These are phyloP conservation scores for Xylaria grammica DNA, from an alignment of 495 filamentous ascomycete species.

Conservation along the genomic window DNA sequence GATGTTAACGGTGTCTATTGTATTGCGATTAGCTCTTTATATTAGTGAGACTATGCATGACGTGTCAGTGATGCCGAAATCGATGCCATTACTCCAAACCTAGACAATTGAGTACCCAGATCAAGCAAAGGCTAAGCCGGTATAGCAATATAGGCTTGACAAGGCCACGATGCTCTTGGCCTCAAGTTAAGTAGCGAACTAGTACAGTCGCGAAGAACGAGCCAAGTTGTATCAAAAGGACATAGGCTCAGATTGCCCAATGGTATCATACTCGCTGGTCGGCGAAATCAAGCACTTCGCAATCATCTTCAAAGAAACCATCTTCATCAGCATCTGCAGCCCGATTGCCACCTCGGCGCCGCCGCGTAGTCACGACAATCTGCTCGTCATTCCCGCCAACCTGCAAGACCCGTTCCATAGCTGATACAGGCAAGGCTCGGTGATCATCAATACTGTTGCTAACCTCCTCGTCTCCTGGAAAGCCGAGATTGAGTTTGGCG, in stretches of 20 bases:
- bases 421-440: constrained; percentile 57
- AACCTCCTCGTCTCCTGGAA: constrained; percentile 61
- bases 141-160: constrained; percentile 13
- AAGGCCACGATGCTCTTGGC: background rate
- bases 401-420: constrained; percentile 61
- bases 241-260: constrained; percentile 21
- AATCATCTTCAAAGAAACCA: constrained; percentile 94
- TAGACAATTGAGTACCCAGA: constrained; percentile 28
- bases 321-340: constrained; percentile 63
- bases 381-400: constrained; percentile 73
- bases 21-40: constrained; percentile 28
- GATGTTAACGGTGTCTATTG: constrained; percentile 37
- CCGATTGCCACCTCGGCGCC: constrained; percentile 62
- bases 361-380: constrained; percentile 78
- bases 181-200: constrained; percentile 16
- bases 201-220: constrained; percentile 30
- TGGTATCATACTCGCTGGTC: constrained; percentile 73
- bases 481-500: constrained; percentile 66
- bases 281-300: constrained; percentile 90
- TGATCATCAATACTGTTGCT: constrained; percentile 54
- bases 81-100: constrained; percentile 37
- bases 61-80: constrained; percentile 32
- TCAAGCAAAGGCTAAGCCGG: constrained; percentile 28
- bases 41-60: constrained; percentile 27
- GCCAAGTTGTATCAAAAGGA: constrained; percentile 25